Evolutionary conservation across 352 stramenopile species (phyloP), one percentile per base, ranked within the genome.

Genomic region (Globisporangium megalacanthum): DNA sequence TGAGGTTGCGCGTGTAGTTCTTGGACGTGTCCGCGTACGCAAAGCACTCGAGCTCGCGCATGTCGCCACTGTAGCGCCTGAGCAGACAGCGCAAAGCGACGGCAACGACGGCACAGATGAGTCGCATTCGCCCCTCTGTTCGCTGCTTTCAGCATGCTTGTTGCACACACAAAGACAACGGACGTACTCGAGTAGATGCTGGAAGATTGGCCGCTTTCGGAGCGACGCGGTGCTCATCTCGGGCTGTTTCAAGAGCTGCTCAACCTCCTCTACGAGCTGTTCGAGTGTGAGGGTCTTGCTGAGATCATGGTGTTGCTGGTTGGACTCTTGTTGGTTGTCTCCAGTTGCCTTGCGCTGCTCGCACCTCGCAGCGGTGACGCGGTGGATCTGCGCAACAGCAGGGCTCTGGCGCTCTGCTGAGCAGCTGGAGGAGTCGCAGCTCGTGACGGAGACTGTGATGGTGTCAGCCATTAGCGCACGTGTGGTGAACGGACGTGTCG

Each of bases 1-100:
- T 83, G 7, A 97, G 62, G 65, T 97, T 97, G 53, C 91, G 70
- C 29, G 89, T 97, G 67, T 97, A 97, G 45, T 92, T 84, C 52
- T 88, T 88, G 5, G 69, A 79, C 6, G 65, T 36, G 52, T 96
- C 82, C 31, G 80, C 78, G 45, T 83, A 74, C 42, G 80, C 75
- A 64, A 91, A 97, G 35, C 73, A 68, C 52, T 77, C 60, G 39
- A 83, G 64, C 17, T 83, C 73, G 47, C 68, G 64, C 73, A 75
- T 73, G 61, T 72, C 66, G 33, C 62, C 71, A 35, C 63, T 66
- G 52, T 79, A 82, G 13, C 58, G 64, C 54, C 69, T 81, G 42
- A 3, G 19, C 4, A 29, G 25, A 29, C 25, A 29, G 4, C 25
- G 25, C 25, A 2, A 52, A 54, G 3, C 46, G 39, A 37, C 41